Conservation (phyloP, 2,329 filamentous ascomycete genomes). For the Ophiostoma fasciatum region DNA sequence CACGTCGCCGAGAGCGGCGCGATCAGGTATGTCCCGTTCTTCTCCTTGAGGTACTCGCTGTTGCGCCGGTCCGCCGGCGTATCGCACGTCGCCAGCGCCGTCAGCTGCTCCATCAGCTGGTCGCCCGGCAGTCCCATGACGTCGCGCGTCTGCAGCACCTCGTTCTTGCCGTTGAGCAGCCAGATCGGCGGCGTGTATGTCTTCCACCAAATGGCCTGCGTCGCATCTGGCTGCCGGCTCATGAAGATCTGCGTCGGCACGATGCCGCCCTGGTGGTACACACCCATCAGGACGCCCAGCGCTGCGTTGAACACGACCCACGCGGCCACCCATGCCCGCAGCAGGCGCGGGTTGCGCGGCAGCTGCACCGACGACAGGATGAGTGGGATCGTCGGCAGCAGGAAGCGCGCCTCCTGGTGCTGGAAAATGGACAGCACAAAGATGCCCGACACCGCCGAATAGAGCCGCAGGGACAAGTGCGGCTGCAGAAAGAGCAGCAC, state of each 20-base stretch:
- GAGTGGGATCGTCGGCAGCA: slow-evolving; percentile 62
- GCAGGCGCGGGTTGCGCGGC: slow-evolving; percentile 35
- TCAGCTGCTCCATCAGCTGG: slow-evolving; percentile 43
- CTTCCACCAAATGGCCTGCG: slow-evolving; percentile 69
- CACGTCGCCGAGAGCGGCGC: slow-evolving; percentile 58
- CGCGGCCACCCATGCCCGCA: slow-evolving; percentile 38
- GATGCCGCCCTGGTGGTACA: slow-evolving; percentile 68
- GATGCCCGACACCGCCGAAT: slow-evolving; percentile 60
- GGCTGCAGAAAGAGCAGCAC: slow-evolving; percentile 43
- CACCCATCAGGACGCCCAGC: slow-evolving; percentile 60
- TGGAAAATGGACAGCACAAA: slow-evolving; percentile 58
- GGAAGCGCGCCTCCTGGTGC: slow-evolving; percentile 68
- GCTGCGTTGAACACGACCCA: slow-evolving; percentile 59
- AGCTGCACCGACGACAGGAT: slow-evolving; percentile 58
- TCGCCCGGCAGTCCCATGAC: slow-evolving; percentile 57
- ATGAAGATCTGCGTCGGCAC: slow-evolving; percentile 63
- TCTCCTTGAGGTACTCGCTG: slow-evolving; percentile 42
- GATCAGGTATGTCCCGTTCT: slow-evolving; percentile 53
- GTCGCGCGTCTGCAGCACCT: slow-evolving; percentile 54
- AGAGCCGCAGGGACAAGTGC: slow-evolving; percentile 45
- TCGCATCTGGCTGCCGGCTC: slow-evolving; percentile 52
- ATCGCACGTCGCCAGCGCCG: slow-evolving; percentile 46
- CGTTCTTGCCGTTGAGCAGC: slow-evolving; percentile 63
- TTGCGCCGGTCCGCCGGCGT: slow-evolving; percentile 39
- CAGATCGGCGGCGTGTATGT: slow-evolving; percentile 72